A percentile compares a stretch with the other conserved stretches of the same genome.
These are phyloP conservation scores for Barnettozyma hawaiiensis DNA, from an alignment of 1,139 yeast genomes.

Conservation along the genomic window DNA sequence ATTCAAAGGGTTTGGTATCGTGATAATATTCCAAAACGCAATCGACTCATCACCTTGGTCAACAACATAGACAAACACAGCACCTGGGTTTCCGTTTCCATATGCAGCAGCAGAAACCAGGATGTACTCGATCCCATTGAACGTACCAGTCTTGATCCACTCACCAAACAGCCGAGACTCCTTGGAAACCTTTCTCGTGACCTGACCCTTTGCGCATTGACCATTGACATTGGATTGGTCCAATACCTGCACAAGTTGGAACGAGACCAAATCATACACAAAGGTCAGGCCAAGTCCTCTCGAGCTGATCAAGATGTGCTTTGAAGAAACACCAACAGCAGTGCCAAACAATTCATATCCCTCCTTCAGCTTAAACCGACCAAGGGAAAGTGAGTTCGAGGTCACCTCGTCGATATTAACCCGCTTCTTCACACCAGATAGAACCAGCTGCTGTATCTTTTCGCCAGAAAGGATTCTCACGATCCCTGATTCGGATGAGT, in stretches of 20 bases:
- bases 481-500: constrained; percentile 36
- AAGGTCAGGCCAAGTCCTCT: constrained; percentile 32
- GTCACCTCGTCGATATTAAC: constrained; percentile 15
- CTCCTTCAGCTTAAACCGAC: constrained; percentile 10
- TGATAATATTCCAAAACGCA: constrained; percentile 15
- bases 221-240: not conserved
- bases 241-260: constrained; percentile 5
- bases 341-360: constrained; percentile 38
- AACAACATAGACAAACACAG: constrained; percentile 32
- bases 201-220: not conserved
- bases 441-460: constrained; percentile 17
- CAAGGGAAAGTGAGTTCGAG: constrained; percentile 12
- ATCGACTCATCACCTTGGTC: constrained; percentile 9
- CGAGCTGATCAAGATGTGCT: constrained; percentile 28
- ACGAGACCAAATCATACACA: constrained; percentile 13
- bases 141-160: constrained; percentile 25
- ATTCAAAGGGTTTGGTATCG: constrained; percentile 14
- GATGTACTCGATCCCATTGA: constrained; percentile 24
- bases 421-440: constrained; percentile 16
- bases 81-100: constrained; percentile 33
- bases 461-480: constrained; percentile 36
- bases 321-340: constrained; percentile 24
- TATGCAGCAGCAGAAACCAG: constrained; percentile 25
- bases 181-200: constrained; percentile 20
- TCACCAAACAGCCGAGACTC: constrained; percentile 29